Percentiles rank a stretch among this genome's conserved stretches.
These are phyloP conservation scores for Waltergamsia citrina DNA, from an alignment of 2,329 filamentous ascomycete genomes.

Conservation along the genomic window DNA sequence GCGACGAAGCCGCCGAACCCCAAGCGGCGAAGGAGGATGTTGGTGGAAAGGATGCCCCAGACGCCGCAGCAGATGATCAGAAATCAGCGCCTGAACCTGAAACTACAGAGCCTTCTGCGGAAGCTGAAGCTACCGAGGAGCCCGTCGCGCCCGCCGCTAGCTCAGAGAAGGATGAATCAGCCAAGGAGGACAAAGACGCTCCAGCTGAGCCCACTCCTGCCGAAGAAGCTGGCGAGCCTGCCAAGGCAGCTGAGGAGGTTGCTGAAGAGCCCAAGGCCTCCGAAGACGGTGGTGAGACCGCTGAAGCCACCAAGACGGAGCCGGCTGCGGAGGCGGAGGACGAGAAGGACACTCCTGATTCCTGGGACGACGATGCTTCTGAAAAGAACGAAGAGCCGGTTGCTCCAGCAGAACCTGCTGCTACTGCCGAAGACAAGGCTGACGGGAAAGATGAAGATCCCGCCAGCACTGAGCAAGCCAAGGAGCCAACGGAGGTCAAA, in stretches of 20 bases:
- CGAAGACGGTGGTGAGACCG: too few relatives aligned
- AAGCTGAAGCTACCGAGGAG: background rate
- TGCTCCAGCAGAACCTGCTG: slow-evolving; percentile 2
- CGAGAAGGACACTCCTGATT: slow-evolving; percentile 1
- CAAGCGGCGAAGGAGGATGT: too few relatives aligned
- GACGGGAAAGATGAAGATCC: too few relatives aligned
- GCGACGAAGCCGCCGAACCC: background rate
- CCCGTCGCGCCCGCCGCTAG: too few relatives aligned
- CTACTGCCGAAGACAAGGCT: too few relatives aligned
- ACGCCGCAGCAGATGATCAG: background rate
- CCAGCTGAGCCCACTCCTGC: background rate
- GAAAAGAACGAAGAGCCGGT: background rate
- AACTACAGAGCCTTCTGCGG: background rate
- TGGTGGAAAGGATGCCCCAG: background rate
- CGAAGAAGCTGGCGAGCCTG: too few relatives aligned
- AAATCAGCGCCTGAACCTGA: background rate
- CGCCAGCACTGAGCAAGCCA: too few relatives aligned
- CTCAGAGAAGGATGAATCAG: background rate
- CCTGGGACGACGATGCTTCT: slow-evolving; percentile 1
- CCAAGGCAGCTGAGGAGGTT: background rate
- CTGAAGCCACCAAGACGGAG: slow-evolving; percentile 2
- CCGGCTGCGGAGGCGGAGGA: background rate
- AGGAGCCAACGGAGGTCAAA: too few relatives aligned
- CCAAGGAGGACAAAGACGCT: background rate
- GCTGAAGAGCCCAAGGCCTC: too few relatives aligned